Conservation (phyloP, 257 asterid species). For the Capsicum rhomboideum region DNA sequence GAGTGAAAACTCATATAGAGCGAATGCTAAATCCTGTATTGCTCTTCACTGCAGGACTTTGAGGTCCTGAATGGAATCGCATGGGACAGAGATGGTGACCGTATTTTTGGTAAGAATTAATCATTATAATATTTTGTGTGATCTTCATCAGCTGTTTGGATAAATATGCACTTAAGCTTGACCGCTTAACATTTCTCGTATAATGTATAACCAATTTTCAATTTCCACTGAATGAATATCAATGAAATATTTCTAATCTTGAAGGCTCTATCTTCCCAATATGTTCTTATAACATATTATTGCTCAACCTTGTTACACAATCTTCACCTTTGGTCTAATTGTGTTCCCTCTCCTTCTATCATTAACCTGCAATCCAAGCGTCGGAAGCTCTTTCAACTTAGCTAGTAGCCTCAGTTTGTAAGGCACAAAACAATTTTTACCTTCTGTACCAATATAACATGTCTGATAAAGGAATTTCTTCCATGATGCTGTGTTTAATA, state of each 20-base stretch:
- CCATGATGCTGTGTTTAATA: background rate
- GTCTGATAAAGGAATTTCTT: background rate
- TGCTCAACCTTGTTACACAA: background rate
- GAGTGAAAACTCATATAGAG: no score
- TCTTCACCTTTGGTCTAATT: background rate
- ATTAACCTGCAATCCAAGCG: background rate
- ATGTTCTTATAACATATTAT: background rate
- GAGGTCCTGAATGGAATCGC: slow-evolving; percentile 95
- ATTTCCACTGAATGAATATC: background rate
- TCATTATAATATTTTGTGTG: background rate
- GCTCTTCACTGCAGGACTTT: slow-evolving; percentile 40
- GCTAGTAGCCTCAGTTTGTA: background rate
- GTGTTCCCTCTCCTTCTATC: background rate
- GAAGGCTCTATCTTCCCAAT: background rate
- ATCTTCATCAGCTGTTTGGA: background rate
- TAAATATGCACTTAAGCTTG: background rate
- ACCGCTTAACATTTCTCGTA: background rate
- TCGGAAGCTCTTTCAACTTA: background rate
- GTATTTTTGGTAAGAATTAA: slow-evolving; percentile 52
- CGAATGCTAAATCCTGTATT: background rate
- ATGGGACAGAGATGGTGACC: slow-evolving; percentile 59
- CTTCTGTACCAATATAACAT: background rate
- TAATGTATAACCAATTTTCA: background rate
- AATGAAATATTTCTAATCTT: background rate
- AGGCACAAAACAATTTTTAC: background rate